Percentiles rank a stretch among this genome's conserved stretches.
Conservation (phyloP, 1,139 yeast species). For the Debaryomyces nepalensis region DNA sequence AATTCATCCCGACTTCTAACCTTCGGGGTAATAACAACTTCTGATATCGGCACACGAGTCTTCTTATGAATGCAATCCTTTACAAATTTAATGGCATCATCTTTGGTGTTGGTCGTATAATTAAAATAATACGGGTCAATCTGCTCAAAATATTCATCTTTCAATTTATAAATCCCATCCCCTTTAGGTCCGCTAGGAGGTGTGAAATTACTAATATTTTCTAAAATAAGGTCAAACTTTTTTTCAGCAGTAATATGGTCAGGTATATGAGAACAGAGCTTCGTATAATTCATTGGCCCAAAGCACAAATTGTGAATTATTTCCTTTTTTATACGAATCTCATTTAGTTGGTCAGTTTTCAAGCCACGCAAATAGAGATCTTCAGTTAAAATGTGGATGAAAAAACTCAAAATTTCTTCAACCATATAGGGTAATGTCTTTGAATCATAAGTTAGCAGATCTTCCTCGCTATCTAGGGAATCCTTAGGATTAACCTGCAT, state of each 20-base stretch:
- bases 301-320: constrained; percentile 81
- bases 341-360: constrained; percentile 55
- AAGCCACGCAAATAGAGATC: constrained; percentile 60
- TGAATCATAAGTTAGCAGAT: constrained; percentile 38
- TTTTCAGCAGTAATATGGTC: constrained; percentile 77
- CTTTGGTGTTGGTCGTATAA: constrained; percentile 76
- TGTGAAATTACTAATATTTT: constrained; percentile 60
- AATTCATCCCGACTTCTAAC: constrained; percentile 28
- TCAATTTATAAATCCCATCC: constrained; percentile 70
- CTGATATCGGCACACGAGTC: constrained; percentile 39
- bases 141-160: constrained; percentile 54
- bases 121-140: constrained; percentile 86
- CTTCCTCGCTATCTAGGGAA: constrained; percentile 4
- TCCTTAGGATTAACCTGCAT: background rate
- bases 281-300: constrained; percentile 72
- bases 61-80: constrained; percentile 45
- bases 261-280: constrained; percentile 69
- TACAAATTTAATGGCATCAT: constrained; percentile 67
- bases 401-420: constrained; percentile 76
- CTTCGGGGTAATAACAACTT: constrained; percentile 57
- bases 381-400: constrained; percentile 74
- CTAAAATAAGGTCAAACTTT: constrained; percentile 69
- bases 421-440: constrained; percentile 61
- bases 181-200: constrained; percentile 71
- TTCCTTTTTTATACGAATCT: constrained; percentile 63